Base-by-base conservation (phyloP, 306 rosid genomes). In the Inga oerstediana region DNA sequence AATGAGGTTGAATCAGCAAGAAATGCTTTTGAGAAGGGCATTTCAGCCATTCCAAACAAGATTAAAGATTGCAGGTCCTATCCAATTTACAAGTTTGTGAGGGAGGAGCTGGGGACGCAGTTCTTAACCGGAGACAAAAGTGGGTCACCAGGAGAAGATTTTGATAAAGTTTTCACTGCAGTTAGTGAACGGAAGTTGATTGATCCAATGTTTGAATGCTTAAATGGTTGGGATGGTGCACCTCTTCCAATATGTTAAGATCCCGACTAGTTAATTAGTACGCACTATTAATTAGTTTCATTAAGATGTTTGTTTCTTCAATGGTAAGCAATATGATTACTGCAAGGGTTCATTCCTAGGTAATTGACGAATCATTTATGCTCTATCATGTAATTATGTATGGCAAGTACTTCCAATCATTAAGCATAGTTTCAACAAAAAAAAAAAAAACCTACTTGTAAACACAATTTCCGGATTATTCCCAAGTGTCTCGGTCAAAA, bases 1-100 rank as follows among this genome's bases (percentile, higher is more conserved):
- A 81, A 76, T 78, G 84, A 86, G 66, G 85, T 86, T 74, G 86
- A 81, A 43, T 80, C 69, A 14, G 64, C 89, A 76, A 86, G 86
- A 72, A 61, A 8, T 70, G 80, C 77, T 3, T 79, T 86, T 59
- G 80, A 72, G 70, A 85, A 77, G 24, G 92, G 88, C 4, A 82
- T 49, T 68, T 49, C 88, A 64, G 67, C 45, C 32, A 74, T 82
- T 61, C 84, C 85, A 0, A 89, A 89, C 72, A 82, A 83, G 62
- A 84, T 86, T 0, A 84, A 65, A 65, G 71, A 80, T 11, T 84
- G 87, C 51, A 69, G 81, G 51, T 84, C 87, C 30, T 84, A 75
- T 75, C 81, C 84, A 68, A 49, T 84, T 3, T 84, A 75, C 34
- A 84, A 75, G 87, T 84, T 79, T 75, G 73, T 79, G 3, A 79